phyloP scores from a whole-genome alignment of 2,329 filamentous ascomycete genomes.

The Ophiostoma ips region DNA sequence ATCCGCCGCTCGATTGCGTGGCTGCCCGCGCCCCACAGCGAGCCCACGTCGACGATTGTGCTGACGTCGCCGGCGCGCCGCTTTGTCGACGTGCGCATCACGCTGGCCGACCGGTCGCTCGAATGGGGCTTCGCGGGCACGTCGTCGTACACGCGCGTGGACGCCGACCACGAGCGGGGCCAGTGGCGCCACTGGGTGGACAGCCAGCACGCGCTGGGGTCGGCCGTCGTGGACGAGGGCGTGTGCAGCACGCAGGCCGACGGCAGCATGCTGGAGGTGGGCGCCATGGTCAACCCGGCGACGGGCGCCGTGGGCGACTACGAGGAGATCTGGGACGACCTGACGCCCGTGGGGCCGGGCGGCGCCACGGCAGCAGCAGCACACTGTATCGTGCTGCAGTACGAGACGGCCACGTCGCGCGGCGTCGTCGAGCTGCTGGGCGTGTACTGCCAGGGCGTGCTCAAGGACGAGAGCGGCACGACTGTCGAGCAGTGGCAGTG shows the following conservation, averaged over 20 bases:
- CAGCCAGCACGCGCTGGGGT: constrained; percentile 28
- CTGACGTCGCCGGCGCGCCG: constrained; percentile 42
- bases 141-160: constrained; percentile 25
- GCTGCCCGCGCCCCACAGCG: constrained; percentile 34
- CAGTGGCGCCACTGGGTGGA: constrained; percentile 49
- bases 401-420: constrained; percentile 22
- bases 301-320: constrained; percentile 40
- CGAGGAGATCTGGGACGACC: constrained; percentile 49
- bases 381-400: constrained; percentile 27
- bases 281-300: constrained; percentile 43
- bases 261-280: constrained; percentile 38
- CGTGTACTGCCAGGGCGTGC: constrained; percentile 41
- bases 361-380: neutral
- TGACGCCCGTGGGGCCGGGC: constrained; percentile 17
- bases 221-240: constrained; percentile 37
- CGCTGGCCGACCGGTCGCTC: constrained; percentile 21
- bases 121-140: constrained; percentile 55
- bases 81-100: constrained; percentile 49
- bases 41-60: constrained; percentile 51
- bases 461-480: constrained; percentile 26
- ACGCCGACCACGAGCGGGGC: constrained; percentile 18
- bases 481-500: constrained; percentile 43
- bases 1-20: constrained; percentile 45
- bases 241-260: constrained; percentile 34
- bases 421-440: constrained; percentile 43